Base-by-base conservation (phyloP, 768 basidiomycete genomes). In the Cystofilobasidium ferigula region DNA sequence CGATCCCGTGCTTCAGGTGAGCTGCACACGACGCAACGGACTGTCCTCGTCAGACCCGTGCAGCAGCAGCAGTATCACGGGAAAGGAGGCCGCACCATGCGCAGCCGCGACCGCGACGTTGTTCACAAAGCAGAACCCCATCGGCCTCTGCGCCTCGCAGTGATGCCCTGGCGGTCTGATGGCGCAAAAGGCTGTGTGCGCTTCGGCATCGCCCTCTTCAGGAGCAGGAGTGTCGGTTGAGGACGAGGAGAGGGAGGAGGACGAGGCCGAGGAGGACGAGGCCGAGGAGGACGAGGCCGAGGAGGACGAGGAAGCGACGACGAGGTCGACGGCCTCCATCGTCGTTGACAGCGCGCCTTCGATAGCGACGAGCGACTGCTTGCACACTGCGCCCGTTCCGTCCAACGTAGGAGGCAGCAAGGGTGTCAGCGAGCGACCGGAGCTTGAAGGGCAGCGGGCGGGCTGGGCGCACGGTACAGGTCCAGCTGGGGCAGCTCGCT, bases 121-220 rank as follows among this genome's bases (percentile, higher is more conserved):
- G 70, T 97, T 97, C 35, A 95, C 82, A 71, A 93, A 95, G 75
- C 94, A 97, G 74, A 97, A 98, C 70, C 94, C 94, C 13, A 84
- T 86, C 0, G 94, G 94, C 0, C 83, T 83, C 67, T 91, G 84
- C 75, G 92, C 90, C 2, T 88, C 88, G 72, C 92, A 94, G 71
- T 97, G 92, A 78, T 95, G 92, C 1, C 94, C 93, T 0, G 93
- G 93, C 0, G 92, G 93, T 58, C 93, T 78, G 24, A 95, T 81
- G 0, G 84, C 86, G 13, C 89, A 89, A 74, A 97, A 97, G 0
- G 87, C 88, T 10, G 71, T 67, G 1, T 70, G 69, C 36, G 38
- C 59, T 9, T 51, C 18, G 13, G n/a, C n/a, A n/a, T n/a, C n/a
- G n/a, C n/a, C n/a, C n/a, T n/a, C n/a, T n/a, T n/a, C n/a, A n/a